These are phyloP conservation scores for Sanghuangporus sanghuang DNA, from an alignment of 1,284 basidiomycete species.

Conservation along the genomic window DNA sequence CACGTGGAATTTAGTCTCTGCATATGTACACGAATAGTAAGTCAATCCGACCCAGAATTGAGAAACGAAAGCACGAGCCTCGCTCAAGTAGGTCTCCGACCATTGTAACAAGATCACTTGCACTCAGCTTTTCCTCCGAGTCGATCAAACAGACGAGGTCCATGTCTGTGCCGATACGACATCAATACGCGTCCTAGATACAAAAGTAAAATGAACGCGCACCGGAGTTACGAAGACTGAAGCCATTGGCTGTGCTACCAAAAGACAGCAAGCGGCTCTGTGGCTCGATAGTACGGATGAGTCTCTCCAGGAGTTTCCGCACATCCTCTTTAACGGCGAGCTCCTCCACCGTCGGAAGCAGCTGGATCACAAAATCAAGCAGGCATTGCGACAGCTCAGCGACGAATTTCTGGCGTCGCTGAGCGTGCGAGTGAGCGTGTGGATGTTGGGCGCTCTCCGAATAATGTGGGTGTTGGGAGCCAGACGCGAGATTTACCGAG, in stretches of 20 bases:
- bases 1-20: constrained; percentile 96
- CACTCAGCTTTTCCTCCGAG: constrained; percentile 68
- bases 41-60: constrained; percentile 10
- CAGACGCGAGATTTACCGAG: constrained; percentile 8
- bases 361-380: constrained; percentile 84
- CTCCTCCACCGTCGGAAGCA: constrained; percentile 85
- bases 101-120: constrained; percentile 91
- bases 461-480: constrained; percentile 7
- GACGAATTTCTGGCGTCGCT: constrained; percentile 48
- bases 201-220: constrained; percentile 26
- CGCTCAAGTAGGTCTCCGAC: constrained; percentile 90
- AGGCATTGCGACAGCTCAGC: constrained; percentile 65
- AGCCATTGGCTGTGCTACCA: constrained; percentile 92
- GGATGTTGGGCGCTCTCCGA: not conserved
- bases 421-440: not conserved
- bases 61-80: constrained; percentile 46
- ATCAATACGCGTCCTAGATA: not conserved
- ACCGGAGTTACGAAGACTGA: constrained; percentile 94
- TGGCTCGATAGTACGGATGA: constrained; percentile 93
- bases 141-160: constrained; percentile 96
- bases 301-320: constrained; percentile 86
- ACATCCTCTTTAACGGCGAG: constrained; percentile 95
- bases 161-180: constrained; percentile 67
- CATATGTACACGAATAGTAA: not conserved
- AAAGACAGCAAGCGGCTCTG: constrained; percentile 90